Percentiles rank a stretch among this genome's conserved stretches.
Conservation (phyloP, 139 green algal species). For the Auxenochlorella protothecoides region DNA sequence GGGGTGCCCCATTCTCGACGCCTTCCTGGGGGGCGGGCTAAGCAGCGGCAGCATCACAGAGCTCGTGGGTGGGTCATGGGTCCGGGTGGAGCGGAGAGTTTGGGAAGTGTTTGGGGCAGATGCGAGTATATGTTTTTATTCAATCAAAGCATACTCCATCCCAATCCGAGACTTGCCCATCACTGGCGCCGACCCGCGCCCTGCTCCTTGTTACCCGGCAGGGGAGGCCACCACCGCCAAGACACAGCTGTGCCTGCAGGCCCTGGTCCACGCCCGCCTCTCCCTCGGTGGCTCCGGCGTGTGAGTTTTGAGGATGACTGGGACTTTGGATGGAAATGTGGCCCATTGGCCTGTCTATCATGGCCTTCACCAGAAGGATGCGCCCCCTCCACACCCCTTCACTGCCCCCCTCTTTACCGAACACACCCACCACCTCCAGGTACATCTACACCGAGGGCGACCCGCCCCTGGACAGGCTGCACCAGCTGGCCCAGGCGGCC, state of each 20-base stretch:
- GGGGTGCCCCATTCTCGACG: constrained; percentile 37
- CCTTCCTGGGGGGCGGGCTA: constrained; percentile 34
- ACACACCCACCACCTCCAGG: constrained; percentile 7
- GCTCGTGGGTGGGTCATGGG: constrained; percentile 24
- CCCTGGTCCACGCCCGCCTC: constrained; percentile 35
- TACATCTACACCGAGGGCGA: constrained; percentile 65
- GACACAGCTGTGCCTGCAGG: constrained; percentile 54
- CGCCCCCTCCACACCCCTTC: background rate
- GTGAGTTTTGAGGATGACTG: constrained; percentile 9
- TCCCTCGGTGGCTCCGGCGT: constrained; percentile 33
- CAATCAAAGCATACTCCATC: background rate
- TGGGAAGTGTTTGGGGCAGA: no score
- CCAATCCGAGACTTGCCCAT: background rate
- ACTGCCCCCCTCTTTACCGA: background rate
- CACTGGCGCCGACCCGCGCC: background rate
- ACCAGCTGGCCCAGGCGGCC: constrained; percentile 13
- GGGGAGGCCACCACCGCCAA: constrained; percentile 51
- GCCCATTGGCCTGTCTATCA: no score
- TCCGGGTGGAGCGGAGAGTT: no score
- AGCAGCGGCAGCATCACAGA: constrained; percentile 43
- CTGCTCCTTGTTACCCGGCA: constrained; percentile 2
- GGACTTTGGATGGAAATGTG: no score
- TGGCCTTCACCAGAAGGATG: no score
- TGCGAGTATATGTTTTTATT: background rate
- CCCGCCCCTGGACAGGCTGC: constrained; percentile 28